Percentiles rank a stretch among this genome's conserved stretches.
These are phyloP conservation scores for Thoreauomyces humboldtii DNA, from an alignment of 192 early-diverging fungal species.

Conservation along the genomic window DNA sequence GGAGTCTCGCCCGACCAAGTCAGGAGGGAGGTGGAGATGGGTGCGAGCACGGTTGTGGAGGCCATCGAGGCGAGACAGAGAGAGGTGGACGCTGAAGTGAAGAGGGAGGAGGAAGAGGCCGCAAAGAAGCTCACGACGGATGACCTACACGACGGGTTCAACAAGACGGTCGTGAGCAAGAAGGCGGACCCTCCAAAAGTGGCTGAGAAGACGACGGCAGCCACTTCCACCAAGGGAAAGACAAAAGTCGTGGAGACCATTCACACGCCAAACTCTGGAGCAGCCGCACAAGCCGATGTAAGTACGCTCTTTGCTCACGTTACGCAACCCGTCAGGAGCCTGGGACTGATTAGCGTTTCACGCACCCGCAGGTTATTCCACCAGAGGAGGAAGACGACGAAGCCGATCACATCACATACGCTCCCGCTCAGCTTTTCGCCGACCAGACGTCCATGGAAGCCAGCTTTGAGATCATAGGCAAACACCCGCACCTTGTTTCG, in stretches of 20 bases:
- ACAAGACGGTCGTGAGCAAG: constrained; percentile 39
- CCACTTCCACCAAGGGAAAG: constrained; percentile 12
- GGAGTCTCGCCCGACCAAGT: not conserved
- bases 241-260: constrained; percentile 43
- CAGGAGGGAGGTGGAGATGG: constrained; percentile 1
- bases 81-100: constrained; percentile 35
- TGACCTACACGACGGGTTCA: constrained; percentile 45
- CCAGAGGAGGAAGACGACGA: constrained; percentile 26
- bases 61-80: constrained; percentile 22
- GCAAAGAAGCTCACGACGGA: constrained; percentile 47
- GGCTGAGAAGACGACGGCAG: not conserved
- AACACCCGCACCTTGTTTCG: constrained; percentile 67
- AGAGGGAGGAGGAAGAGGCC: constrained; percentile 42
- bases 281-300: not conserved
- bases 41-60: not conserved
- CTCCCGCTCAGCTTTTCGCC: constrained; percentile 29
- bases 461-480: constrained; percentile 58
- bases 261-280: constrained; percentile 26
- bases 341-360: too few relatives aligned
- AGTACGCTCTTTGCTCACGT: not conserved
- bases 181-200: not conserved
- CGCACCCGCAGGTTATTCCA: too few relatives aligned
- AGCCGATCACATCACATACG: constrained; percentile 37
- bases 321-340: not conserved
- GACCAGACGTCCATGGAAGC: constrained; percentile 22